Evolutionary conservation across 257 asterid species (phyloP), one percentile per base, ranked within the genome.

Genomic region (Penstemon eatonii): DNA sequence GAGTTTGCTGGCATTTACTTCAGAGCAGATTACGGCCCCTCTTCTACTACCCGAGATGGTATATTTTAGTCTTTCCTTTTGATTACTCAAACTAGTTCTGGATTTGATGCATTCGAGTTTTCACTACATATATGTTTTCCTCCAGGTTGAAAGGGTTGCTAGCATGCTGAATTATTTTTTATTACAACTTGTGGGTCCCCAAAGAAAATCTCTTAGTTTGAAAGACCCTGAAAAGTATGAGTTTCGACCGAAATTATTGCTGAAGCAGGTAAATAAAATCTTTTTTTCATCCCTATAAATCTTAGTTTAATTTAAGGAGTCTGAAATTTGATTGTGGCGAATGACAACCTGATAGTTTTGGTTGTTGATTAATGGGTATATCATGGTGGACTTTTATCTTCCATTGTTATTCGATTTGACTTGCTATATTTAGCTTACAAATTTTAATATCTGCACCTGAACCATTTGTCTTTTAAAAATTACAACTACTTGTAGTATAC

Each of bases 161-260:
- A 87, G 99, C 79, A 94, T 94, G 99, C 86, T 94, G 80, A 94
- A 94, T 78, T 94, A 94, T 76, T 94, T 94, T 68, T 63, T 94
- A 59, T 81, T 91, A 56, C 99, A 90, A 83, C 92, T 94, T 36
- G 97, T 94, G 71, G 99, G 99, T 5, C 99, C 99, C 39, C 97
- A 94, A 68, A 82, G 97, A 78, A 94, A 86, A 82, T 94, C 97
- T 50, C 96, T 91, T 60, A 91, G 73, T 78, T 82, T 94, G 80
- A 94, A 89, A 83, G 99, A 94, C 71, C 99, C 96, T 61, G 99
- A 91, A 69, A 91, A 94, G 85, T 94, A 94, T 25, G 96, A 94
- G 81, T 94, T 94, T 72, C 90, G 96, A 41, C 99, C 99, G 40
- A 94, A 86, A 63, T 73, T 79, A 79, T 78, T 94, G 88, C 81